Percentiles rank a stretch among this genome's conserved stretches.
Conservation (phyloP, 148 eudicot species). For the Linanthus parryae region DNA sequence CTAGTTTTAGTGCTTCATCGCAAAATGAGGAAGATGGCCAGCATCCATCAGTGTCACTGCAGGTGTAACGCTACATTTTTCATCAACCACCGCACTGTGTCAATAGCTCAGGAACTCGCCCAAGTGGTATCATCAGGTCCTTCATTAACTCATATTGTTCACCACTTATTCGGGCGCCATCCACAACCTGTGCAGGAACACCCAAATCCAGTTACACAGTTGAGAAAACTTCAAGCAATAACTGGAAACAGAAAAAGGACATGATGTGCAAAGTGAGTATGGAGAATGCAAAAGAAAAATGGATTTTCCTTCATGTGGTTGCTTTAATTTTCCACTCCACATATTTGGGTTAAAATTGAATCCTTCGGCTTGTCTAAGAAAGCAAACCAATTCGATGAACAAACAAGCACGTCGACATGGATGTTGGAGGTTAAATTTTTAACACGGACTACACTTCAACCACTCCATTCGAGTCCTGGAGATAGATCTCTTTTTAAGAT, state of each 20-base stretch:
- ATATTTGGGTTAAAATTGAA: too few species aligned
- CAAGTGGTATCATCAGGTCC: constrained; percentile 76
- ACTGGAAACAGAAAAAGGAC: background rate
- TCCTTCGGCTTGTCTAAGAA: too few species aligned
- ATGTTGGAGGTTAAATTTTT: too few species aligned
- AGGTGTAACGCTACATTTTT: too few species aligned
- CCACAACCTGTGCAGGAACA: constrained; percentile 45
- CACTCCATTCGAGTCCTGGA: too few species aligned
- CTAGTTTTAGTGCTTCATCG: too few species aligned
- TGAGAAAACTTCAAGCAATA: background rate
- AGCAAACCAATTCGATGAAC: too few species aligned
- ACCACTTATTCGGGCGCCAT: constrained; percentile 48
- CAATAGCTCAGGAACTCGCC: constrained; percentile 61
- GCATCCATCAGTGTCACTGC: background rate
- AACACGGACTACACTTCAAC: too few species aligned
- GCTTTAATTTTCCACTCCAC: too few species aligned
- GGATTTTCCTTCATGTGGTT: too few species aligned
- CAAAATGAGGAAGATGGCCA: background rate
- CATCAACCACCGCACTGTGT: constrained; percentile 57
- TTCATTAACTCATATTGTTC: constrained; percentile 78
- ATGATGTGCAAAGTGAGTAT: background rate
- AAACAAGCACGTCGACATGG: too few species aligned
- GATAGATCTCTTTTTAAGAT: too few species aligned
- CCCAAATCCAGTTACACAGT: background rate
- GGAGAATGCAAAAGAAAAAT: background rate